Evolutionary conservation across 352 stramenopile genomes (phyloP).

Genomic region (Pythium periplocum): DNA sequence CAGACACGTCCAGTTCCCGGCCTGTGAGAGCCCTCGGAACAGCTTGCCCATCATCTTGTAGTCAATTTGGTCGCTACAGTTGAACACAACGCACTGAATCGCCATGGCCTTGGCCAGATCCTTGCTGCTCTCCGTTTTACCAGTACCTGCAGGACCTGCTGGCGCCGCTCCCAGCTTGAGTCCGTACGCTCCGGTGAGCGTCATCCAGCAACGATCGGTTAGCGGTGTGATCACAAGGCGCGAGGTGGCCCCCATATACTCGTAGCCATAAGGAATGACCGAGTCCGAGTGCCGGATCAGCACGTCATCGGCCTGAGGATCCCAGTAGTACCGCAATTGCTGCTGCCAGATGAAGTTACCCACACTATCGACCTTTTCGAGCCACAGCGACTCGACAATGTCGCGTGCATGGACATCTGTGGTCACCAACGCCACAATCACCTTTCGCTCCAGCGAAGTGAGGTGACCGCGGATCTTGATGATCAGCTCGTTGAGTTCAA

Average conservation of each 20-base stretch:
- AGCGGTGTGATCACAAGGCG: slow-evolving; percentile 80
- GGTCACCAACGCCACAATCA: slow-evolving; percentile 93
- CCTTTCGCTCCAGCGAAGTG: slow-evolving; percentile 83
- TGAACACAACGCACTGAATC: slow-evolving; percentile 95
- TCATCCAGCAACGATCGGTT: slow-evolving; percentile 96
- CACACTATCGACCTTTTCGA: slow-evolving; percentile 56
- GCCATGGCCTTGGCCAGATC: slow-evolving; percentile 93
- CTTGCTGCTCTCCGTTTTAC: slow-evolving; percentile 96
- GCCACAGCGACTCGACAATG: slow-evolving; percentile 76
- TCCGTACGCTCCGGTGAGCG: slow-evolving; percentile 90
- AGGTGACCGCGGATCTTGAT: slow-evolving; percentile 90
- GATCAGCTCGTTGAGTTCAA: slow-evolving; percentile 89
- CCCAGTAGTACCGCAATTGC: slow-evolving; percentile 94
- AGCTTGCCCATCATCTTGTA: slow-evolving; percentile 97
- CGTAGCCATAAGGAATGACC: slow-evolving; percentile 91
- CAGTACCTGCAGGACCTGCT: slow-evolving; percentile 91
- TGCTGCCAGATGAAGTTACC: slow-evolving; percentile 94
- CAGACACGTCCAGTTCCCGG: slow-evolving; percentile 87
- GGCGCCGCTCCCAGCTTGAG: slow-evolving; percentile 92
- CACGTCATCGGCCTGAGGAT: slow-evolving; percentile 83
- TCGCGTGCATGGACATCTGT: slow-evolving; percentile 90
- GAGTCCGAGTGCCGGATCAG: slow-evolving; percentile 87
- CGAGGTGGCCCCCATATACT: slow-evolving; percentile 93
- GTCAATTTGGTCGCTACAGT: slow-evolving; percentile 95
- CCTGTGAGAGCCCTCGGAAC: slow-evolving; percentile 90